phyloP scores from a whole-genome alignment of 2,329 filamentous ascomycete species.

The Aspergillus tubingensis region DNA sequence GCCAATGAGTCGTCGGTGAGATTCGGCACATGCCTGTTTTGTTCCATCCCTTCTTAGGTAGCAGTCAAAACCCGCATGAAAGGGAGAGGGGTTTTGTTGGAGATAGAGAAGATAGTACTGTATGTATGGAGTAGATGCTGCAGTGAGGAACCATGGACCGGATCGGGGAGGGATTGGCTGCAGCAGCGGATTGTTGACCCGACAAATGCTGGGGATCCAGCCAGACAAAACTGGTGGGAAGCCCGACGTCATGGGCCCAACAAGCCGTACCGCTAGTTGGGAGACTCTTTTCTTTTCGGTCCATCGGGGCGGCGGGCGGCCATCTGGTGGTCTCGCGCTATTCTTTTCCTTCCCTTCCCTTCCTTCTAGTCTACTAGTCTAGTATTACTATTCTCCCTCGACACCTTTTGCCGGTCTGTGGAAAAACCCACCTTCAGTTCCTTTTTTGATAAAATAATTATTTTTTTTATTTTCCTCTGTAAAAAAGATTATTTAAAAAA shows the following conservation, averaged over 20 bases:
- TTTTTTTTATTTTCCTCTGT: background rate
- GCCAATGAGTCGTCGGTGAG: background rate
- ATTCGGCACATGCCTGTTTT: background rate
- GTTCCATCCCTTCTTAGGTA: background rate
- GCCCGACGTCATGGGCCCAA: slow-evolving; percentile 27
- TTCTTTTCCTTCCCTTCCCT: background rate
- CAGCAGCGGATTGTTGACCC: slow-evolving; percentile 6
- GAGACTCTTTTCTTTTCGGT: background rate
- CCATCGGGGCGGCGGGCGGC: too few species aligned
- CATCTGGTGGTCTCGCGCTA: background rate
- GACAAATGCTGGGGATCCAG: slow-evolving; percentile 5
- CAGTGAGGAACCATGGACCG: background rate
- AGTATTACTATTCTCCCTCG: background rate
- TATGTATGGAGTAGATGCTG: too few species aligned
- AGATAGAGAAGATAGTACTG: too few species aligned
- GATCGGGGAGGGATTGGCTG: background rate
- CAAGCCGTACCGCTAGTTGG: slow-evolving; percentile 27
- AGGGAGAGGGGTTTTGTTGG: background rate
- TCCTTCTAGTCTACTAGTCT: background rate
- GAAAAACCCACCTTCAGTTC: background rate
- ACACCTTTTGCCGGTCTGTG: background rate
- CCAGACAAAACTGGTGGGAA: slow-evolving; percentile 18
- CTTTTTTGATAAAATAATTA: background rate
- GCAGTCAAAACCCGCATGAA: background rate
- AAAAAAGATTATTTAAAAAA: too few species aligned